Base-by-base conservation (phyloP, 495 filamentous ascomycete species). In the Trypethelium eluteriae region DNA sequence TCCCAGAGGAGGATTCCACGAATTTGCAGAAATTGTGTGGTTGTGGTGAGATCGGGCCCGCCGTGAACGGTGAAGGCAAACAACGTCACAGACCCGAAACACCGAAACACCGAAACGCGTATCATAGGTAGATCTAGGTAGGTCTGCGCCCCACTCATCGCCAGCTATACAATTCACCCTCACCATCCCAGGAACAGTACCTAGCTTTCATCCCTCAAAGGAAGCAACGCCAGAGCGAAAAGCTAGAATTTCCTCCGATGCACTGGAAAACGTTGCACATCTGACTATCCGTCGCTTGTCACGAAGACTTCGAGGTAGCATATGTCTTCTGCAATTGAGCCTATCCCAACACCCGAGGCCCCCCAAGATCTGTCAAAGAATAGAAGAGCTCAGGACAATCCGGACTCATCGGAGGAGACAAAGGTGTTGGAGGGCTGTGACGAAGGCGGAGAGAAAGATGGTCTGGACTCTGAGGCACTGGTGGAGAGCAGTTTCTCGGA, bases 261-360 rank as follows among this genome's bases (percentile, higher is more conserved):
- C 1, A 14, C 41, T 44, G 41, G 0, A 7, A 44, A 14, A 44
- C 41, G 41, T 7, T 44, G 7, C 14, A 44, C 41, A 7, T 44
- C 14, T 44, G 41, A 44, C 7, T 14, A 7, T 0, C 41, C 41
- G 9, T 3, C 53, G 2, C 2, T n/a, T 9, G 10, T 14, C 18
- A 5, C 32, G 7, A 36, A 11, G 18, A 32, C 53, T 4, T 59
- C 7, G 32, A 34, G 53, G 53, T 18, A 2, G 53, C 53, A 59
- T 59, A 59, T 59, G 53, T 59, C 53, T 59, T 59, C 53, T 36
- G 14, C 53, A 59, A 5, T 32, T 59, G 53, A 59, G 7, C 32
- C 32, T 59, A 18, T 36, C 53, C 4, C 7, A 59, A 9, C n/a
- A 59, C 2, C 32, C 32, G 53, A 59, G 36, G 34, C 32, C 9